Percentiles rank a stretch among this genome's conserved stretches.
Conservation (phyloP, 495 filamentous ascomycete species). For the Neurospora tetraspora region DNA sequence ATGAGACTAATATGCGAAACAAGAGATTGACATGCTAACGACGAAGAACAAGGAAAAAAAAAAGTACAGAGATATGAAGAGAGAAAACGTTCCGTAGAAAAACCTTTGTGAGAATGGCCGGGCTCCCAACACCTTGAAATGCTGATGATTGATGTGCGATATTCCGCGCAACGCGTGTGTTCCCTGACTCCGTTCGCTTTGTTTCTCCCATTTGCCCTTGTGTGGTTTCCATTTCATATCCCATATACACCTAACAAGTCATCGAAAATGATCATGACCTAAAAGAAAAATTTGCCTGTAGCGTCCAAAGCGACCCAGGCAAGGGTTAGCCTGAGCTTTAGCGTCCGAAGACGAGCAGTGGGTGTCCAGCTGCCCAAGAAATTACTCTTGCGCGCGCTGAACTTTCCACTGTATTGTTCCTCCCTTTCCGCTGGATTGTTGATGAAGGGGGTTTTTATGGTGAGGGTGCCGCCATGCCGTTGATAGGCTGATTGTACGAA, state of each 20-base stretch:
- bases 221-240: neutral
- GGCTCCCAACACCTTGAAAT: neutral
- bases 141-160: neutral
- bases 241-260: neutral
- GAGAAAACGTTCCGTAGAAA: neutral
- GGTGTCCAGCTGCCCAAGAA: neutral
- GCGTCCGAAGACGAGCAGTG: neutral
- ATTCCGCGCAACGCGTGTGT: neutral
- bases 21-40: neutral
- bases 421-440: neutral
- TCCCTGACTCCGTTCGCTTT: neutral
- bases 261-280: neutral
- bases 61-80: slow-evolving; percentile 2
- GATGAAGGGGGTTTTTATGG: neutral
- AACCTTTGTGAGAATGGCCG: neutral
- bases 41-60: neutral
- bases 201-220: neutral
- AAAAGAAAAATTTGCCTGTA: neutral
- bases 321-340: neutral
- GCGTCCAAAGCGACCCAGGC: neutral
- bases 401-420: neutral
- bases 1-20: neutral
- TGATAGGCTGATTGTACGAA: neutral
- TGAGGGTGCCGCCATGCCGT: neutral
- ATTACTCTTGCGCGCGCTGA: neutral